Evolutionary conservation across 805 yeast genomes (phyloP).

Genomic region (Candida maris): DNA sequence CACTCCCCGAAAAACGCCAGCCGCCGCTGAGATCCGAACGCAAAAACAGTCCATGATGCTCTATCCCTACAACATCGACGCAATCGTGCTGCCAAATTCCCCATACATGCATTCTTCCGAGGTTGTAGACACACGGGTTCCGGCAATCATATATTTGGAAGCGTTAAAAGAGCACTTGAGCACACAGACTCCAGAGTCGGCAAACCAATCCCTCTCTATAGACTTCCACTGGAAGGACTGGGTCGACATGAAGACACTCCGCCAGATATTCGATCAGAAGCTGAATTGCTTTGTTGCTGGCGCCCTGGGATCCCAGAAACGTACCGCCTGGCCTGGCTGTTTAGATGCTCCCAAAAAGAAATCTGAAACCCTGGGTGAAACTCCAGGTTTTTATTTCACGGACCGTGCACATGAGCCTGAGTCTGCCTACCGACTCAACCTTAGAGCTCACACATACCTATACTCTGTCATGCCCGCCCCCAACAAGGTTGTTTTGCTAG

Average conservation of each 20-base stretch:
- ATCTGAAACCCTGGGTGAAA: slow-evolving; percentile 13
- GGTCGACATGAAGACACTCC: slow-evolving; percentile 43
- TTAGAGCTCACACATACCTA: slow-evolving; percentile 41
- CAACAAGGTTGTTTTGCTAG: slow-evolving; percentile 37
- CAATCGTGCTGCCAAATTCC: slow-evolving; percentile 34
- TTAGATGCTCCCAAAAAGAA: slow-evolving; percentile 24
- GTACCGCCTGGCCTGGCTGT: slow-evolving; percentile 42
- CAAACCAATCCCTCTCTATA: slow-evolving; percentile 31
- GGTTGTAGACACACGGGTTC: slow-evolving; percentile 34
- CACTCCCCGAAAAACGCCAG: slow-evolving; percentile 3
- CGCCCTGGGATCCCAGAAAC: slow-evolving; percentile 36
- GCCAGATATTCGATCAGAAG: slow-evolving; percentile 35
- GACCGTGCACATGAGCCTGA: slow-evolving; percentile 32
- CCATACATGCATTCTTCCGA: slow-evolving; percentile 36
- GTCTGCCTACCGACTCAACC: slow-evolving; percentile 34
- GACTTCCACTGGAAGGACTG: slow-evolving; percentile 57
- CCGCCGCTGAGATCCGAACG: slow-evolving; percentile 18
- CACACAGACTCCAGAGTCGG: slow-evolving; percentile 22
- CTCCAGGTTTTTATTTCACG: slow-evolving; percentile 20
- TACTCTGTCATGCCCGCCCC: slow-evolving; percentile 46
- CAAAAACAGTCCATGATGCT: slow-evolving; percentile 17
- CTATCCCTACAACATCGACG: slow-evolving; percentile 32
- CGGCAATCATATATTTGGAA: slow-evolving; percentile 32
- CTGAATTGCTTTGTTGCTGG: slow-evolving; percentile 45
- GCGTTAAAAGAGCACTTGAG: slow-evolving; percentile 29